These are phyloP conservation scores for Candida patagonica DNA, from an alignment of 805 yeast genomes.

Conservation along the genomic window DNA sequence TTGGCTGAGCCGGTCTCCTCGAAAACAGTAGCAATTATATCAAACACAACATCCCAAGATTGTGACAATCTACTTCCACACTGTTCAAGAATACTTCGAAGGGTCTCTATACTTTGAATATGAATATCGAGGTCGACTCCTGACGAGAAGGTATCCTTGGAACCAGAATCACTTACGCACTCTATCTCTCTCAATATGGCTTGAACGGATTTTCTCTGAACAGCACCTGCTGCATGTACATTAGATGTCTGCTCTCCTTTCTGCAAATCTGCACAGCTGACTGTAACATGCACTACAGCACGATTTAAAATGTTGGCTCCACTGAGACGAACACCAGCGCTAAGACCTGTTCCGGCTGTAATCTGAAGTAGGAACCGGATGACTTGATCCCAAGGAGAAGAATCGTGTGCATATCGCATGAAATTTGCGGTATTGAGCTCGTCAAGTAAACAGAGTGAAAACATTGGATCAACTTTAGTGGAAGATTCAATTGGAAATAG, in stretches of 20 bases:
- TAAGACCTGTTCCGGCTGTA: constrained; percentile 36
- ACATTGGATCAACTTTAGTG: constrained; percentile 20
- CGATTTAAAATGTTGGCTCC: constrained; percentile 45
- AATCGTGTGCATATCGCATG: constrained; percentile 33
- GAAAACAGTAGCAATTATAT: constrained; percentile 33
- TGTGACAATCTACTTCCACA: constrained; percentile 52
- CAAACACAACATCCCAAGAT: constrained; percentile 71
- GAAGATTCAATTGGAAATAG: not conserved
- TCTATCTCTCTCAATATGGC: not conserved
- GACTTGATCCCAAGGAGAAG: constrained; percentile 35
- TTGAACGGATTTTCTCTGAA: not conserved
- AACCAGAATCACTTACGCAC: not conserved
- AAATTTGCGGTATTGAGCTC: constrained; percentile 46
- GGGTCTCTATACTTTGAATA: constrained; percentile 48
- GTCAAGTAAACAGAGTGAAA: constrained; percentile 44
- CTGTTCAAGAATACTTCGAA: constrained; percentile 68
- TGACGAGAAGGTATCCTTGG: not conserved
- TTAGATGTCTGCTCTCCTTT: not conserved
- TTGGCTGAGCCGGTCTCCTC: not conserved
- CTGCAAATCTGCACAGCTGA: constrained; percentile 22
- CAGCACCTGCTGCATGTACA: not conserved
- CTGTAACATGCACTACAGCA: constrained; percentile 28
- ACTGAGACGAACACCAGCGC: constrained; percentile 38
- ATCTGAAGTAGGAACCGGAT: constrained; percentile 38
- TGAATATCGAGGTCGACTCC: constrained; percentile 60